phyloP scores from a whole-genome alignment of 108 stramenopile genomes.

The Nitzschia palea region DNA sequence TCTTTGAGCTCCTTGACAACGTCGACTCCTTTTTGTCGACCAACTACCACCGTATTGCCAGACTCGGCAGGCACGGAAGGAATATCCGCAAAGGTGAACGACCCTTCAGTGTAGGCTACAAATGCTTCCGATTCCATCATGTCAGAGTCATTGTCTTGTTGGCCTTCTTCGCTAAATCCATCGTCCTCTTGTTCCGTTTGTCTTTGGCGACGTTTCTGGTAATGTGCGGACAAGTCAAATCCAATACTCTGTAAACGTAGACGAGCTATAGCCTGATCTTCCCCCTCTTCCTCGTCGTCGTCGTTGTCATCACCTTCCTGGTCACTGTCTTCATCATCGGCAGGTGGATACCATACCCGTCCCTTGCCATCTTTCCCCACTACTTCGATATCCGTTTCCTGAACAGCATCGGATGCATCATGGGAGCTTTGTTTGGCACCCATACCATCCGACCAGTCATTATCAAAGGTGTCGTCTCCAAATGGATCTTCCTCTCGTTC shows the following conservation, averaged over 20 bases:
- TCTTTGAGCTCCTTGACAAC: constrained; percentile 82
- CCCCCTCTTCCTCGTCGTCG: constrained; percentile 25
- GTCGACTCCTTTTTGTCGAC: constrained; percentile 87
- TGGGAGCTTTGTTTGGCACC: constrained; percentile 21
- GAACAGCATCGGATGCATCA: constrained; percentile 18
- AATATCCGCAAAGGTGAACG: constrained; percentile 41
- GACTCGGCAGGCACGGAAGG: constrained; percentile 20
- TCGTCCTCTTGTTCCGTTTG: constrained; percentile 70
- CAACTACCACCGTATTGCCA: constrained; percentile 51
- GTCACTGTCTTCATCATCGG: constrained; percentile 47
- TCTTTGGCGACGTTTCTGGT: constrained; percentile 40
- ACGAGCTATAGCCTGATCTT: constrained; percentile 23
- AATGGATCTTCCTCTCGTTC: constrained; percentile 57
- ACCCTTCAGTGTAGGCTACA: constrained; percentile 32
- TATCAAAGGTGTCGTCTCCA: constrained; percentile 30
- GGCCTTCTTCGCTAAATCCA: constrained; percentile 58
- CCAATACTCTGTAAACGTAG: constrained; percentile 77
- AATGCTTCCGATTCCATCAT: constrained; percentile 35
- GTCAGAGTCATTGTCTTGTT: constrained; percentile 31
- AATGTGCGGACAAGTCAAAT: constrained; percentile 53
- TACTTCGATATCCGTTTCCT: constrained; percentile 44
- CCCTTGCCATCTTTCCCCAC: constrained; percentile 72
- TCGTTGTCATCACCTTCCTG: constrained; percentile 48
- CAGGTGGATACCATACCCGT: constrained; percentile 57
- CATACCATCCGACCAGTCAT: constrained; percentile 10